phyloP scores from a whole-genome alignment of 257 asterid species.

The Knoxia roxburghii region DNA sequence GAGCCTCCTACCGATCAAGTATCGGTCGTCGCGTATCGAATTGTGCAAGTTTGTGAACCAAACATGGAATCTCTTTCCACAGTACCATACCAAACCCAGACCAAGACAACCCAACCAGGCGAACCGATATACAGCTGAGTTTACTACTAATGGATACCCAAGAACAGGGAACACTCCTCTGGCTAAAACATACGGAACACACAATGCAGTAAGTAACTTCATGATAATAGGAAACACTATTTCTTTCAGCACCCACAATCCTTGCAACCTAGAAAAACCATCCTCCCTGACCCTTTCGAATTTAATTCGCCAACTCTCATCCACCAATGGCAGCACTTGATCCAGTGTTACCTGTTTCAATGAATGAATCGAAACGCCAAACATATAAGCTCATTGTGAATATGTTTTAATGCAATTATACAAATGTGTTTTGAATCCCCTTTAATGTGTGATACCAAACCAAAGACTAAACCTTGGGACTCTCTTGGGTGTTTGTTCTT shows the following conservation, averaged over 20 bases:
- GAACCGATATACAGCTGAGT: conserved; percentile 86
- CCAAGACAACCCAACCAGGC: conserved; percentile 96
- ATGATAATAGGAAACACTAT: conserved; percentile 78
- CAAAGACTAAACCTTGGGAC: too few relatives aligned
- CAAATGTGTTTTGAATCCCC: too few relatives aligned
- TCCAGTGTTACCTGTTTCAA: conserved; percentile 78
- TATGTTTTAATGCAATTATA: too few relatives aligned
- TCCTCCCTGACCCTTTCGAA: conserved; percentile 92
- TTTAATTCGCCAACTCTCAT: conserved; percentile 88
- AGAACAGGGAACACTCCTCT: conserved; percentile 80
- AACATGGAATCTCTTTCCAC: conserved; percentile 85
- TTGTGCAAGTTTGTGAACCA: conserved; percentile 97
- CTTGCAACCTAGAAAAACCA: conserved; percentile 95
- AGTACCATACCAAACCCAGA: conserved; percentile 59
- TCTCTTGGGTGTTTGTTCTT: too few relatives aligned
- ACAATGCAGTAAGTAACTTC: conserved; percentile 90
- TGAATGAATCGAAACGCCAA: not conserved
- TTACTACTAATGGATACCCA: conserved; percentile 84
- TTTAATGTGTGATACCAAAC: too few relatives aligned
- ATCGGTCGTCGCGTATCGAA: conserved; percentile 92
- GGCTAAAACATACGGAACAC: conserved; percentile 86
- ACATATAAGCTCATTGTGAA: not conserved
- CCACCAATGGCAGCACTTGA: conserved; percentile 88
- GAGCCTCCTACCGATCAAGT: conserved; percentile 87
- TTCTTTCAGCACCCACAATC: conserved; percentile 81